These are phyloP conservation scores for Graphium sp. DNA, from an alignment of 2,329 filamentous ascomycete genomes.

Conservation along the genomic window DNA sequence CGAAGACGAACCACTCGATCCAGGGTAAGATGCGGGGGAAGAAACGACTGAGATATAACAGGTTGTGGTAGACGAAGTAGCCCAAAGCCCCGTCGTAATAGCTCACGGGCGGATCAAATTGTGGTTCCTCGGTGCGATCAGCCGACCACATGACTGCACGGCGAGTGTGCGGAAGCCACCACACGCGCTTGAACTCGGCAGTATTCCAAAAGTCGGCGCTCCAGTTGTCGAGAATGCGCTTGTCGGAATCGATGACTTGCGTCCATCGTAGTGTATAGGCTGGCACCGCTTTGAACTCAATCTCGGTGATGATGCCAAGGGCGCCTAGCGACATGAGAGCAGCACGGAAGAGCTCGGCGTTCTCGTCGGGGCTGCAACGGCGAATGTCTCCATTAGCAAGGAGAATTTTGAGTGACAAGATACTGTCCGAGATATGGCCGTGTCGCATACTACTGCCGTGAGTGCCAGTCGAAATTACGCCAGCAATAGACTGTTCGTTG, in stretches of 20 bases:
- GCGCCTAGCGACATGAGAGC: constrained; percentile 78
- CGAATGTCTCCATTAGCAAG: constrained; percentile 64
- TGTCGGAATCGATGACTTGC: constrained; percentile 60
- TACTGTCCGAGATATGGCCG: constrained; percentile 67
- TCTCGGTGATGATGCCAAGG: constrained; percentile 77
- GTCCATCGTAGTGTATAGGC: constrained; percentile 76
- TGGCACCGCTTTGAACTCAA: constrained; percentile 68
- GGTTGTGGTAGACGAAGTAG: constrained; percentile 81
- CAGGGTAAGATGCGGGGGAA: constrained; percentile 66
- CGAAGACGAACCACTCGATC: constrained; percentile 93
- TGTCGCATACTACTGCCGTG: constrained; percentile 78
- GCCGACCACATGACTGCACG: constrained; percentile 81
- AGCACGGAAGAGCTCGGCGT: constrained; percentile 71
- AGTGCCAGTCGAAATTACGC: constrained; percentile 82
- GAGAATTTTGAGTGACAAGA: constrained; percentile 61
- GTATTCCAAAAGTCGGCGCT: constrained; percentile 60
- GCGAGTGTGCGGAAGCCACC: constrained; percentile 93
- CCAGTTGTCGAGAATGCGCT: constrained; percentile 56
- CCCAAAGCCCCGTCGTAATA: constrained; percentile 75
- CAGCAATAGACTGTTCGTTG: constrained; percentile 82
- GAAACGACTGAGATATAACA: constrained; percentile 66
- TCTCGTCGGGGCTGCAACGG: constrained; percentile 51
- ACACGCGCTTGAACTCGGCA: constrained; percentile 81
- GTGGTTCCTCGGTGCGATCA: constrained; percentile 52
- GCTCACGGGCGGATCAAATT: constrained; percentile 40